Conservation (phyloP, 768 basidiomycete species). For the Serendipita sp. region DNA sequence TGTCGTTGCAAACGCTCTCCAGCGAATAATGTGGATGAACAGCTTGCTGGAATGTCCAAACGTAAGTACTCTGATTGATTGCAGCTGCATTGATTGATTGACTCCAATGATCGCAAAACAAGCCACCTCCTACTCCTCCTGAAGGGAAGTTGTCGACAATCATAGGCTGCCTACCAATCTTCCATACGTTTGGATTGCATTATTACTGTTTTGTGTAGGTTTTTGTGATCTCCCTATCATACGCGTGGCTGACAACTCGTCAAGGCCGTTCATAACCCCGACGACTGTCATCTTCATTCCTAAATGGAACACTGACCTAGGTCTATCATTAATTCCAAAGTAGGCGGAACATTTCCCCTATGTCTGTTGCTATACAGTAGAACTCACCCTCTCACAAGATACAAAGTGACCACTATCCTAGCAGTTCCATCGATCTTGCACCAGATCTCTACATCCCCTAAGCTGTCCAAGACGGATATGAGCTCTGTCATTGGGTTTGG, state of each 20-base stretch:
- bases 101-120: conserved; percentile 17
- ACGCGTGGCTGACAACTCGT: conserved; percentile 14
- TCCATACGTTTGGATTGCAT: conserved; percentile 53
- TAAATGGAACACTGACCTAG: conserved; percentile 40
- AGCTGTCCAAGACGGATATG: conserved; percentile 33
- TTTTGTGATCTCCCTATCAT: conserved; percentile 11
- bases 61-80: conserved; percentile 20
- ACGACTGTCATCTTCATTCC: conserved; percentile 39
- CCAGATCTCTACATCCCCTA: conserved; percentile 43
- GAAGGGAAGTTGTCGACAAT: conserved; percentile 22
- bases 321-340: conserved; percentile 42
- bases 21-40: conserved; percentile 24
- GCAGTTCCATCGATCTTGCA: conserved; percentile 51
- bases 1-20: conserved; percentile 29
- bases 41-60: conserved; percentile 21
- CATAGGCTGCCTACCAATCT: conserved; percentile 49
- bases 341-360: conserved; percentile 21
- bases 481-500: conserved; percentile 30
- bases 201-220: conserved; percentile 25
- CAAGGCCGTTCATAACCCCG: conserved; percentile 24
- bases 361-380: conserved; percentile 18
- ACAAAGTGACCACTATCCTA: conserved; percentile 32
- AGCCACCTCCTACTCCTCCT: conserved; percentile 26
- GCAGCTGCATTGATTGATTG: too few relatives aligned
- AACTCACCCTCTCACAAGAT: conserved; percentile 24